Percentiles rank a stretch among this genome's conserved stretches.
phyloP scores from a whole-genome alignment of 2,329 filamentous ascomycete species.

The Pseudogymnoascus destructans region DNA sequence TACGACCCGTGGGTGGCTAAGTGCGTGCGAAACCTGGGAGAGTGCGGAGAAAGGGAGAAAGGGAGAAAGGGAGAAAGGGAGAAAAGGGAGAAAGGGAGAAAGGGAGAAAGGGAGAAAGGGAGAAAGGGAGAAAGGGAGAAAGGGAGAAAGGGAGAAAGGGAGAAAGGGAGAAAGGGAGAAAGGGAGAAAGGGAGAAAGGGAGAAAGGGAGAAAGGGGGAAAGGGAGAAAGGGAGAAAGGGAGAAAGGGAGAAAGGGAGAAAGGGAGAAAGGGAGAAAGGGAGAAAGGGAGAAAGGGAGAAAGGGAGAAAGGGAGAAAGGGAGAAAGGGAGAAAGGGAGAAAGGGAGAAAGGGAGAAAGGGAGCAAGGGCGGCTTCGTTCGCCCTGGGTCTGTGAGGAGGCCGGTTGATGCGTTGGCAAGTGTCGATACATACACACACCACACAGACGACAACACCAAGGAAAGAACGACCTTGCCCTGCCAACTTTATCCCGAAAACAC shows the following conservation, averaged over 20 bases:
- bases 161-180: neutral
- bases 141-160: neutral
- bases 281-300: neutral
- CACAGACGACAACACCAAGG: neutral
- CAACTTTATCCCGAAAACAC: neutral
- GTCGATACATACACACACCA: neutral
- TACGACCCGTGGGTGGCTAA: conserved; percentile 1
- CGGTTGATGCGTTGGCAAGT: conserved; percentile 5
- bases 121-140: neutral
- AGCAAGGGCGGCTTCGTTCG: conserved; percentile 2
- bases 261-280: neutral
- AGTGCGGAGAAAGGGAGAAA: neutral
- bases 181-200: neutral
- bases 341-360: neutral
- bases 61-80: neutral
- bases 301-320: neutral
- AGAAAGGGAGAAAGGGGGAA: neutral
- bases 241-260: neutral
- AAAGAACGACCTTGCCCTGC: neutral
- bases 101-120: neutral
- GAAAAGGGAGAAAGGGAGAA: neutral
- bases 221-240: neutral
- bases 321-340: neutral
- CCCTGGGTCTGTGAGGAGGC: neutral
- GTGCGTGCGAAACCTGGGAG: neutral